Conservation (phyloP, 257 asterid genomes). For the Petunia secreta region DNA sequence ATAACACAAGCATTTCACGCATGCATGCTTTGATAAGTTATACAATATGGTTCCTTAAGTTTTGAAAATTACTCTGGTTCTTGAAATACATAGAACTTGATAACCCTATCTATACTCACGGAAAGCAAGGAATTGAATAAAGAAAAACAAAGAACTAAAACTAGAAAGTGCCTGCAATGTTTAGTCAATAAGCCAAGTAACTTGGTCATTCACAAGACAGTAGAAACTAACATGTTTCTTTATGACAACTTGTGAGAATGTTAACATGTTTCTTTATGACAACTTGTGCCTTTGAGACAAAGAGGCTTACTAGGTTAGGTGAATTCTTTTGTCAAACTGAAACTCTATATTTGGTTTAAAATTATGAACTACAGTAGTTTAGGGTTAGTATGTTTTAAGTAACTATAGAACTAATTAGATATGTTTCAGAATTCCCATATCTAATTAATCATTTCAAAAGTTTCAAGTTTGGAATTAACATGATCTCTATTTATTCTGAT, state of each 20-base stretch:
- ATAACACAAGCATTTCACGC: no score
- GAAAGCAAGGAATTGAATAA: neutral
- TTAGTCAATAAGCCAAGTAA: neutral
- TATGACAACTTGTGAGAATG: neutral
- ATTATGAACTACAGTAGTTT: neutral
- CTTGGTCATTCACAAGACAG: neutral
- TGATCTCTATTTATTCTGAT: neutral
- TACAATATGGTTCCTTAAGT: no score
- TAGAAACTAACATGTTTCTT: neutral
- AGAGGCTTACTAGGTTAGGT: neutral
- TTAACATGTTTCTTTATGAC: neutral
- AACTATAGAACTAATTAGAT: neutral
- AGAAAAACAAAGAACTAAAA: neutral
- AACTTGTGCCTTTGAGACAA: neutral
- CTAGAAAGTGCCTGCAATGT: neutral
- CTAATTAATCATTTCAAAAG: neutral
- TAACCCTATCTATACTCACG: slow-evolving; percentile 1
- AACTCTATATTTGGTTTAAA: neutral
- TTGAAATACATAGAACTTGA: neutral
- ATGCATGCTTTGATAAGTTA: no score
- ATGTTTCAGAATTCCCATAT: neutral
- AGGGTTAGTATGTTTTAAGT: neutral
- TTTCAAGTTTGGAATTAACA: neutral
- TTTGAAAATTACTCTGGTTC: no score
- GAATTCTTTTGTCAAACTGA: neutral